Conservation (phyloP, 1,284 basidiomycete species). For the Pseudozyma pruni region DNA sequence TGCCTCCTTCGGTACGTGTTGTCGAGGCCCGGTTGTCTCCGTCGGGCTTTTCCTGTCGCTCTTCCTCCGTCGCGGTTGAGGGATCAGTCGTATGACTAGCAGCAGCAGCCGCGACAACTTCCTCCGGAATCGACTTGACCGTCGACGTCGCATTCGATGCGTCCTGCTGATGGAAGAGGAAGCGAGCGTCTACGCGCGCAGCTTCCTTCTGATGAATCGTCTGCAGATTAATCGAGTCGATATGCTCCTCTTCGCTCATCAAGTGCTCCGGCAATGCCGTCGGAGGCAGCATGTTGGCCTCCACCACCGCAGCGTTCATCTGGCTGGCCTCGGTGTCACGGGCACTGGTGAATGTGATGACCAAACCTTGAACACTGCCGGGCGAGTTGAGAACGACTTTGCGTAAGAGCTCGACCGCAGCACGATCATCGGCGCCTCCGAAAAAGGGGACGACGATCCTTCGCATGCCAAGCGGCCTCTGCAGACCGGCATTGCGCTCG, state of each 20-base stretch:
- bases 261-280: slow-evolving; percentile 1
- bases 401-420: slow-evolving; percentile 38
- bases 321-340: not conserved
- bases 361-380: slow-evolving; percentile 38
- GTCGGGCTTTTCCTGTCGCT: not conserved
- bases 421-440: slow-evolving; percentile 50
- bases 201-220: slow-evolving; percentile 46
- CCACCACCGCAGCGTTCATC: not conserved
- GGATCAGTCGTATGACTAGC: not conserved
- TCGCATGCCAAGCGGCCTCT: slow-evolving; percentile 11
- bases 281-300: slow-evolving; percentile 2
- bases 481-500: slow-evolving; percentile 19
- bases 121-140: slow-evolving; percentile 19
- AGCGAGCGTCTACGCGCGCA: slow-evolving; percentile 31
- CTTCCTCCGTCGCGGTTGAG: not conserved
- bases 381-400: slow-evolving; percentile 21
- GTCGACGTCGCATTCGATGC: slow-evolving; percentile 14
- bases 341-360: slow-evolving; percentile 23
- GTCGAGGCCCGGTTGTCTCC: not conserved
- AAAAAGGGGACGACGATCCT: slow-evolving; percentile 50
- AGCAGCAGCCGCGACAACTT: slow-evolving; percentile 1
- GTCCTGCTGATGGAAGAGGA: slow-evolving; percentile 44
- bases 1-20: slow-evolving; percentile 13
- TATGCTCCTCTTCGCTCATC: slow-evolving; percentile 24
- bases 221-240: slow-evolving; percentile 40